phyloP scores from a whole-genome alignment of 768 basidiomycete genomes.

The Phylloporus arenicola region DNA sequence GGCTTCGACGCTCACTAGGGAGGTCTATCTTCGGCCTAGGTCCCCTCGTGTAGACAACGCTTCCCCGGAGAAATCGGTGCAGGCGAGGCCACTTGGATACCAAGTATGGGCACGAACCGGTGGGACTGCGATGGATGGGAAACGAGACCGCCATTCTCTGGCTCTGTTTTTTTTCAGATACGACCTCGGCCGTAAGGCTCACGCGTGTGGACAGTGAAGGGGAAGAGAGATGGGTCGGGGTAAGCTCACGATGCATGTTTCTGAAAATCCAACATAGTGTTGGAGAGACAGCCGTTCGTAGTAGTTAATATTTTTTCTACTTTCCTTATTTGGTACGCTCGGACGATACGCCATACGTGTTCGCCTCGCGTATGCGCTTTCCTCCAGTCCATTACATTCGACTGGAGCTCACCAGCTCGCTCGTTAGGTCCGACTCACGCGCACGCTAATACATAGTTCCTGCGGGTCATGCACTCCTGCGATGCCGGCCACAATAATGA shows the following conservation, averaged over 20 bases:
- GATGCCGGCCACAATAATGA: neutral
- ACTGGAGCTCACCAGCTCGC: too few relatives aligned
- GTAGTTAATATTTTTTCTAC: too few relatives aligned
- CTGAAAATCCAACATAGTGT: neutral
- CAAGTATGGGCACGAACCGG: constrained; percentile 4
- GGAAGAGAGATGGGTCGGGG: neutral
- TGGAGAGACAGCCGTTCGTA: too few relatives aligned
- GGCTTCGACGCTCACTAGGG: constrained; percentile 41
- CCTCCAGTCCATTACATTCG: too few relatives aligned
- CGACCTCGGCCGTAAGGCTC: constrained; percentile 2
- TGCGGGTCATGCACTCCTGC: neutral
- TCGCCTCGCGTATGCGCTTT: too few relatives aligned
- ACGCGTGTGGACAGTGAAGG: constrained; percentile 14
- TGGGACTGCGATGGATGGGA: neutral
- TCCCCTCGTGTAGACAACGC: constrained; percentile 36
- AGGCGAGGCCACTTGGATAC: constrained; percentile 17
- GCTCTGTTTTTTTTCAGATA: constrained; percentile 4
- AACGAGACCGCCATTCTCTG: neutral
- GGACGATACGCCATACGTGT: too few relatives aligned
- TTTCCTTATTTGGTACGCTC: too few relatives aligned
- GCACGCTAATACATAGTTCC: too few relatives aligned
- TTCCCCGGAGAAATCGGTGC: constrained; percentile 6
- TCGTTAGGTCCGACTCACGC: too few relatives aligned
- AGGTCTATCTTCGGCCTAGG: constrained; percentile 53
- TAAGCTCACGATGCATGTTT: constrained; percentile 11